Evolutionary conservation across 129 eudicot species (phyloP).

Genomic region (Flaveria trinervia): DNA sequence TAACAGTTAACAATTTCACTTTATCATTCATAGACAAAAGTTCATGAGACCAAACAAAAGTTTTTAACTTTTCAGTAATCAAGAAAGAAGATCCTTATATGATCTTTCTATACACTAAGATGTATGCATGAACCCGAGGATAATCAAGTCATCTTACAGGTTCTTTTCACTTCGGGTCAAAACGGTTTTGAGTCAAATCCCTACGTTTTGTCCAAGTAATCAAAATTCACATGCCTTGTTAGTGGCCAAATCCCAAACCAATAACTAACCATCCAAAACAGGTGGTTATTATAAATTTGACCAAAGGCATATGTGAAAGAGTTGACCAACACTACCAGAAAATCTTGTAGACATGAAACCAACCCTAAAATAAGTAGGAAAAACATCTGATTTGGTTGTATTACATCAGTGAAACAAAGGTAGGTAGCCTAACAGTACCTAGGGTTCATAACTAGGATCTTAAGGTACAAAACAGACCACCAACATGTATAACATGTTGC

Average conservation of each 20-base stretch:
- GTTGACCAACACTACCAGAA: slow-evolving; percentile 16
- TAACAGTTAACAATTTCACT: no score
- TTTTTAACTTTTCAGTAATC: no score
- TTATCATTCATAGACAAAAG: no score
- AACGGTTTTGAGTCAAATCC: neutral
- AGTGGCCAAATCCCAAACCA: neutral
- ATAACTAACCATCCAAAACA: neutral
- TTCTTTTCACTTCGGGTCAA: neutral
- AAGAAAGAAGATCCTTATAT: neutral
- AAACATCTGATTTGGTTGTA: neutral
- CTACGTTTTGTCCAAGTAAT: neutral
- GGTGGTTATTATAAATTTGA: neutral
- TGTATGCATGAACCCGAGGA: neutral
- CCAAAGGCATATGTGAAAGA: slow-evolving; percentile 20
- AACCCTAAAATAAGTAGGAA: slow-evolving; percentile 5
- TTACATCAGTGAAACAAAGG: slow-evolving; percentile 7
- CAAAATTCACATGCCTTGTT: slow-evolving; percentile 1
- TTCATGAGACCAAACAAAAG: no score
- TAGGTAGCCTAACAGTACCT: slow-evolving; percentile 17
- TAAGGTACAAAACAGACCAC: slow-evolving; percentile 23
- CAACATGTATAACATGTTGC: slow-evolving; percentile 17
- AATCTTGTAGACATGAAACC: slow-evolving; percentile 29
- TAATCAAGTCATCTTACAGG: neutral
- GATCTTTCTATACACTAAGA: neutral
- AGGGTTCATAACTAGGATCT: slow-evolving; percentile 10